These are phyloP conservation scores for Tricholoma terreum DNA, from an alignment of 768 basidiomycete species.

Conservation along the genomic window DNA sequence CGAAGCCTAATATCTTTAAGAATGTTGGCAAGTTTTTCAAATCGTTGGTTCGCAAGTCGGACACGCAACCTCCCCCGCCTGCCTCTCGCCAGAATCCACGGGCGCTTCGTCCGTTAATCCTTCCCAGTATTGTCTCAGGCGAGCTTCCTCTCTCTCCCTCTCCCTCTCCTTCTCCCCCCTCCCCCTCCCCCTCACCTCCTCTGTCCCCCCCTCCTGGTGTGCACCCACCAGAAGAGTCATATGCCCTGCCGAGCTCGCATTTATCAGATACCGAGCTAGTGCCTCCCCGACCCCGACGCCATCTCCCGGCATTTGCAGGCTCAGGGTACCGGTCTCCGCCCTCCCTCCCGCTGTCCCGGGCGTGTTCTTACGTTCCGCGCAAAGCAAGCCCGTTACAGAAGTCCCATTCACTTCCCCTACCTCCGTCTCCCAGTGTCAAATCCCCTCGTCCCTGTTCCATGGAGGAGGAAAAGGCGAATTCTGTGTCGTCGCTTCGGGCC, in stretches of 20 bases:
- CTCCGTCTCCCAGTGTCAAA: not conserved
- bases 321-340: not conserved
- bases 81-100: not conserved
- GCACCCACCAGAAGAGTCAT: not conserved
- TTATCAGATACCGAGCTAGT: not conserved
- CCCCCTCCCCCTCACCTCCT: no score
- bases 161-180: not conserved
- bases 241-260: not conserved
- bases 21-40: not conserved
- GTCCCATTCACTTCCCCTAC: not conserved
- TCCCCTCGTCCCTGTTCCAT: not conserved
- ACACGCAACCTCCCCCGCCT: not conserved
- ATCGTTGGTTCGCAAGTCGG: not conserved
- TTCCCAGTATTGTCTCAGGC: not conserved
- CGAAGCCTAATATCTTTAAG: not conserved
- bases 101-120: not conserved
- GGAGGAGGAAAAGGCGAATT: not conserved
- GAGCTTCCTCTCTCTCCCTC: not conserved
- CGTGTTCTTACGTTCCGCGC: not conserved
- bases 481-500: not conserved
- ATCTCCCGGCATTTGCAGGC: not conserved
- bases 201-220: no score
- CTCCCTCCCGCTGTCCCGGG: not conserved
- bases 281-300: not conserved
- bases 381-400: conserved; percentile 1